Base-by-base conservation (phyloP, 805 yeast species). In the Ascoidea asiatica region DNA sequence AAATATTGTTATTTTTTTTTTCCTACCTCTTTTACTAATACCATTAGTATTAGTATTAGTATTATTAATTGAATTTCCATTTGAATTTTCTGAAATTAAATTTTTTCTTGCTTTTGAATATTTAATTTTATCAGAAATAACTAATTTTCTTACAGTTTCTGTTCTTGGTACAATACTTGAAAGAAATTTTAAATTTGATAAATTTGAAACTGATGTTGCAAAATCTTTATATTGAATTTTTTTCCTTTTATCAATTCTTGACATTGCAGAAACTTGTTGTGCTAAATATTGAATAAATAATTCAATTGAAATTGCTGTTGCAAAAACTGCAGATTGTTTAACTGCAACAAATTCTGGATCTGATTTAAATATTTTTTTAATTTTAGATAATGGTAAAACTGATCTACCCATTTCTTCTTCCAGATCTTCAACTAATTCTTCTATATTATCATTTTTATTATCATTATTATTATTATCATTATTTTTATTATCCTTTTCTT, bases 221-320 rank as follows among this genome's bases (percentile, higher is more conserved):
- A 83, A 74, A 57, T 84, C 94, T 42, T 72, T 69, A 58, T 85
- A 85, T 45, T 67, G 70, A n/a, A 85, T 62, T 51, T 79, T 80
- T 64, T 81, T 80, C 40, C 90, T 64, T 49, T 77, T 76, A 22
- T 76, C 81, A 36, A 77, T 64, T 52, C 77, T 74, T 29, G 94
- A 83, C 19, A 69, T 65, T 45, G 79, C 60, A 5, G 77, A 65
- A 0, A 92, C 88, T 55, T 81, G 85, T 55, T 79, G 86, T 1
- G 84, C 71, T 48, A 83, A 67, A 54, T 77, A 74, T 58, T 78
- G 79, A 19, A 83, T 69, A 55, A 84, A 84, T 19, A 81, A 61
- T 53, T 84, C 92, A 0, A 90, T 77, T 6, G 92, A 88, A n/a
- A 81, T 69, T 2, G 85, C 86, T 5, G 84, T 67, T 15, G 86